phyloP scores from a whole-genome alignment of 2,329 filamentous ascomycete species.

The Aspergillus sp. region DNA sequence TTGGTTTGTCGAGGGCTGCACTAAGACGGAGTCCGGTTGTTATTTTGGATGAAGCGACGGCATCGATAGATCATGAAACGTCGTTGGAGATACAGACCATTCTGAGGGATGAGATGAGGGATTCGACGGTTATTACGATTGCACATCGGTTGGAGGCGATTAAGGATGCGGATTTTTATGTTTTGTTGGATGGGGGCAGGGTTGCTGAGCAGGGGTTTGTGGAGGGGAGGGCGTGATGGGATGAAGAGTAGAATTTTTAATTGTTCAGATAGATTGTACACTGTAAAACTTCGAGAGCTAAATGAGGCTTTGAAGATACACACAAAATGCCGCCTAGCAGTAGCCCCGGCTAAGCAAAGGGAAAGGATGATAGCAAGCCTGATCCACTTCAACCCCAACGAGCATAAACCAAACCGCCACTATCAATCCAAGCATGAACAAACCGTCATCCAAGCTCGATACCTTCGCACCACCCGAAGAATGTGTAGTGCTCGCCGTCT shows the following conservation, averaged over 20 bases:
- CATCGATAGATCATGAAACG: conserved; percentile 58
- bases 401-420: too few relatives aligned
- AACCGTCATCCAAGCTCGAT: too few relatives aligned
- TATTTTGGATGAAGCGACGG: conserved; percentile 61
- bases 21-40: conserved; percentile 55
- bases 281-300: too few relatives aligned
- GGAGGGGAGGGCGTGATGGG: conserved; percentile 6
- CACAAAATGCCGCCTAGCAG: too few relatives aligned
- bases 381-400: too few relatives aligned
- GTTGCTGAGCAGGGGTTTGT: conserved; percentile 29
- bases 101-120: conserved; percentile 28
- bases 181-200: conserved; percentile 48
- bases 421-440: too few relatives aligned
- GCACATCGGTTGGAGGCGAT: conserved; percentile 60
- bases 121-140: conserved; percentile 56
- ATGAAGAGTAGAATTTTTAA: neutral
- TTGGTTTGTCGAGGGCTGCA: conserved; percentile 58
- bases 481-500: too few relatives aligned
- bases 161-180: conserved; percentile 49
- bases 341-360: too few relatives aligned
- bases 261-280: too few relatives aligned
- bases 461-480: too few relatives aligned
- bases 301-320: too few relatives aligned
- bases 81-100: conserved; percentile 40
- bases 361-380: too few relatives aligned